Conservation (phyloP, 2,329 filamentous ascomycete genomes). For the Epichloe elymi region DNA sequence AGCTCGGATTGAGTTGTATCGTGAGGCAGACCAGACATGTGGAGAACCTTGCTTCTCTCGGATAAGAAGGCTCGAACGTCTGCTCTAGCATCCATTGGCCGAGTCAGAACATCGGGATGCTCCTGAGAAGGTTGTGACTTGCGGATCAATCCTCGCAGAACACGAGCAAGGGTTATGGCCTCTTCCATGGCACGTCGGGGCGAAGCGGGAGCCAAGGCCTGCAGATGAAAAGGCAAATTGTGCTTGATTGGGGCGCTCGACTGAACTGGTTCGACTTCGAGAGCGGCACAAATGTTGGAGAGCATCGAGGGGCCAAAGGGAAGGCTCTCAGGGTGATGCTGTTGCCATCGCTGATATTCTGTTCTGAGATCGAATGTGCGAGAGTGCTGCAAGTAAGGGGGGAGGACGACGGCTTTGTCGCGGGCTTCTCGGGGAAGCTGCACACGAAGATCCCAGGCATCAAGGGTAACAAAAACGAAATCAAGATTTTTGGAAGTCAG, state of each 20-base stretch:
- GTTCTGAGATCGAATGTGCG: slow-evolving; percentile 92
- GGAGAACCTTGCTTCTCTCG: slow-evolving; percentile 93
- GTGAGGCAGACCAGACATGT: slow-evolving; percentile 94
- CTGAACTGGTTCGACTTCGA: slow-evolving; percentile 96
- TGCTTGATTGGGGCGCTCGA: slow-evolving; percentile 97
- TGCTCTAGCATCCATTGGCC: slow-evolving; percentile 91
- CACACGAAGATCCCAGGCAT: slow-evolving; percentile 95
- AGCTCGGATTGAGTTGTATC: slow-evolving; percentile 97
- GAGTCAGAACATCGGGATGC: slow-evolving; percentile 85
- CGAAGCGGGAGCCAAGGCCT: slow-evolving; percentile 88
- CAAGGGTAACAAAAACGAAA: slow-evolving; percentile 96
- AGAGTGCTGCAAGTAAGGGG: slow-evolving; percentile 89
- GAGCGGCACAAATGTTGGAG: slow-evolving; percentile 92
- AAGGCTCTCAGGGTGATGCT: slow-evolving; percentile 92
- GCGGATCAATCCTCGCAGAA: slow-evolving; percentile 81
- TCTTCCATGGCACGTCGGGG: slow-evolving; percentile 96
- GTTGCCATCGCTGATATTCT: slow-evolving; percentile 97
- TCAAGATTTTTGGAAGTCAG: slow-evolving; percentile 82
- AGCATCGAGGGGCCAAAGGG: slow-evolving; percentile 93
- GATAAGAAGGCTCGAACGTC: slow-evolving; percentile 93
- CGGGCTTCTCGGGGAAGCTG: slow-evolving; percentile 97
- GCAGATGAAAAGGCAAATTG: slow-evolving; percentile 93
- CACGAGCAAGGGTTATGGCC: slow-evolving; percentile 83
- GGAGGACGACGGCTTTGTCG: slow-evolving; percentile 97
- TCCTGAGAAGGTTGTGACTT: slow-evolving; percentile 93